Evolutionary conservation across 1,284 basidiomycete genomes (phyloP), one percentile per base, ranked within the genome.

Genomic region (Apiotrichum porosum): DNA sequence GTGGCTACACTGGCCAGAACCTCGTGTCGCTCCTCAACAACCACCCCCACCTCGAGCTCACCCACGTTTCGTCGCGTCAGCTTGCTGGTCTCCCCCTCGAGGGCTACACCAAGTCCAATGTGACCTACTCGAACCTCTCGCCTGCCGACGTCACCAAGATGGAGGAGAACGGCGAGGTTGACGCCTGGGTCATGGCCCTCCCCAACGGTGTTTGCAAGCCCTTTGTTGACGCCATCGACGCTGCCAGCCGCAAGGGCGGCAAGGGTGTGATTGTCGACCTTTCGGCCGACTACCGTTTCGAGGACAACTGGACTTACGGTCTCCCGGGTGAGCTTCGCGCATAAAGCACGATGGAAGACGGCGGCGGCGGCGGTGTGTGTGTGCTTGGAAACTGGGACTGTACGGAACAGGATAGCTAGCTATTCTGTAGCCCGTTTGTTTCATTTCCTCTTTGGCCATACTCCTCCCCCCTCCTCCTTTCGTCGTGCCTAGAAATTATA

Each of bases 201-300:
- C 94, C 94, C 26, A 99, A 98, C 65, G 95, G 94, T 15, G 82
- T 93, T 23, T 90, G 90, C 78, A 94, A 94, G 76, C 92, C 93
- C 0, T 99, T 97, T 65, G 92, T 99, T 17, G 92, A 95, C 66
- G 95, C 94, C 13, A 78, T 99, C 42, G 90, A 97, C 65, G 83
- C 83, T 2, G 81, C 85, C 13, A 77, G 72, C 56, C 81, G 81
- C 68, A 37, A 36, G 24, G 79, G 66, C 53, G 77, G 72, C 37
- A 81, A 79, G 66, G 67, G 75, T 35, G 88, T 87, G 33, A 78
- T 98, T 43, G 85, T 98, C 39, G 94, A 99, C 69, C 76, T 99
- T 55, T 83, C 89, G 61, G 95, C 94, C 35, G 94, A 99, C 75
- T 92, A 92, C 73, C 79, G 94, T 51, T 98, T 98, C 71, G 90